Percentiles rank a stretch among this genome's conserved stretches.
Evolutionary conservation across 2,329 filamentous ascomycete genomes (phyloP).

Genomic region (Fusarium sublunatum): DNA sequence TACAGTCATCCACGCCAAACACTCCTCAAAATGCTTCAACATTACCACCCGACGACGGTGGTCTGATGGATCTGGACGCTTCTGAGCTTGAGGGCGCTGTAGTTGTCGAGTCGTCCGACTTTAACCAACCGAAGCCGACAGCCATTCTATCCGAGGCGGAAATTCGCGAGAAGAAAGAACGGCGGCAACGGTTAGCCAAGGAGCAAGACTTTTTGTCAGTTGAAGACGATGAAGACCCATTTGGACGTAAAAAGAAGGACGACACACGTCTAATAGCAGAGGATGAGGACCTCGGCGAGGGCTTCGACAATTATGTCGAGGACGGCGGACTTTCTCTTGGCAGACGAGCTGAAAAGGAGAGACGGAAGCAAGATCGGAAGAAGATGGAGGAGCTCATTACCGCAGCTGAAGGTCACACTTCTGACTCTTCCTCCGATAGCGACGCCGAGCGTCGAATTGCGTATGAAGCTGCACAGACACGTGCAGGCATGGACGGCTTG

Average conservation of each 20-base stretch:
- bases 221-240: conserved; percentile 64
- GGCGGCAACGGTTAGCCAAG: conserved; percentile 82
- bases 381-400: conserved; percentile 88
- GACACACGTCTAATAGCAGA: conserved; percentile 82
- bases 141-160: conserved; percentile 83
- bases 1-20: conserved; percentile 86
- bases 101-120: conserved; percentile 66
- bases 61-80: conserved; percentile 66
- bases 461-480: conserved; percentile 88
- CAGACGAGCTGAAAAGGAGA: conserved; percentile 80
- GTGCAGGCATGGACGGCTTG: conserved; percentile 84
- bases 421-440: conserved; percentile 74
- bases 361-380: conserved; percentile 71
- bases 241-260: conserved; percentile 66
- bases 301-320: conserved; percentile 91
- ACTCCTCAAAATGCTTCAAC: conserved; percentile 74
- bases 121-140: conserved; percentile 50
- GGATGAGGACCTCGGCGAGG: conserved; percentile 92
- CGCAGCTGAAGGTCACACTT: conserved; percentile 75
- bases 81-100: conserved; percentile 72
- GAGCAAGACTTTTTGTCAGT: conserved; percentile 74
- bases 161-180: conserved; percentile 90
- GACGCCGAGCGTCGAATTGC: conserved; percentile 79
- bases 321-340: conserved; percentile 84
- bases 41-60: conserved; percentile 58